These are phyloP conservation scores for Carex littledalei DNA, from an alignment of 176 grass and related monocot species.

Conservation along the genomic window DNA sequence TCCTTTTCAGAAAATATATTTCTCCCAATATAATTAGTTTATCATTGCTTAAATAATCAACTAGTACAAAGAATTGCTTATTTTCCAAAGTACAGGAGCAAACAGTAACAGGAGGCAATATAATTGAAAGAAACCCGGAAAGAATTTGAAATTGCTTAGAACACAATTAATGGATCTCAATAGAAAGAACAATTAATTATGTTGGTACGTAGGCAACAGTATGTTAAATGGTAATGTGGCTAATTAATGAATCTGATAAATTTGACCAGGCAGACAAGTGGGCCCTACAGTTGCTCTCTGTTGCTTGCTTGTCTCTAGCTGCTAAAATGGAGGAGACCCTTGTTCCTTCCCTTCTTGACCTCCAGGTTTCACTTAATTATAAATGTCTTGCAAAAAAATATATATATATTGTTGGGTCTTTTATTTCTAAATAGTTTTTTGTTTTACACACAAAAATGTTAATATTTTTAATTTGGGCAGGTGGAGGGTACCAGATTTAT, in stretches of 20 bases:
- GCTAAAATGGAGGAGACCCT: constrained; percentile 49
- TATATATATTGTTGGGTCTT: background rate
- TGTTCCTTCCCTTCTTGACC: constrained; percentile 30
- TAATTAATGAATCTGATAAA: constrained; percentile 9
- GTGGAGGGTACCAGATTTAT: constrained; percentile 33
- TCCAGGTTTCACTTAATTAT: constrained; percentile 32
- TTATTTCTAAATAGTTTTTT: background rate
- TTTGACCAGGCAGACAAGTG: constrained; percentile 33
- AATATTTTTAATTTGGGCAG: constrained; percentile 4
- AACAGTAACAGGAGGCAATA: background rate
- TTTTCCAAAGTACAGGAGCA: background rate
- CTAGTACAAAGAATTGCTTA: background rate
- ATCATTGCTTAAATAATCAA: background rate
- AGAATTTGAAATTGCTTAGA: background rate
- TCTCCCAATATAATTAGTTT: background rate
- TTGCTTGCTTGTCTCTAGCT: constrained; percentile 47
- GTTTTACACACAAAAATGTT: background rate
- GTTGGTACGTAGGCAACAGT: background rate
- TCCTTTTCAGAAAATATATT: background rate
- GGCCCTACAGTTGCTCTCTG: constrained; percentile 36
- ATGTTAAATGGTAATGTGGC: background rate
- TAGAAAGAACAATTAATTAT: constrained; percentile 5
- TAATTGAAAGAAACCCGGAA: background rate
- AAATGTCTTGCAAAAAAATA: background rate
- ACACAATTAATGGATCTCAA: background rate